Evolutionary conservation across 805 yeast species (phyloP).

Genomic region (Ogataea populi-albae): DNA sequence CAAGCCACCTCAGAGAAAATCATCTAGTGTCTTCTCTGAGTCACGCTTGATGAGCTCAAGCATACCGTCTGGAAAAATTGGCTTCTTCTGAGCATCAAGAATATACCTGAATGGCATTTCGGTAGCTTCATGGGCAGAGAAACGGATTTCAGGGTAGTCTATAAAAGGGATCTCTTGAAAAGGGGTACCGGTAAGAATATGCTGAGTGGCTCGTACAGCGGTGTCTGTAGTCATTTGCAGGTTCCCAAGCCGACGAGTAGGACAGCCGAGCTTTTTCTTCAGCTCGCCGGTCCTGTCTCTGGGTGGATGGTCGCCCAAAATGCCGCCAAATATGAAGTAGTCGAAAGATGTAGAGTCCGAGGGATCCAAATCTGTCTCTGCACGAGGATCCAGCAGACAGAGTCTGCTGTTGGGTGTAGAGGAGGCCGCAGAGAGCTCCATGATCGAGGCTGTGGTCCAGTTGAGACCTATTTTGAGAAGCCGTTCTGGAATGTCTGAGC

Average conservation of each 20-base stretch:
- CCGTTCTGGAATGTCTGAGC: constrained; percentile 58
- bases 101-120: constrained; percentile 98
- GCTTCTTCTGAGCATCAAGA: constrained; percentile 57
- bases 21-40: constrained; percentile 79
- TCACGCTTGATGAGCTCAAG: constrained; percentile 79
- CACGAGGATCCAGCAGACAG: constrained; percentile 88
- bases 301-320: constrained; percentile 90
- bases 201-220: constrained; percentile 87
- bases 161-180: constrained; percentile 79
- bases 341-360: constrained; percentile 65
- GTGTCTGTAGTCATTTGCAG: constrained; percentile 98
- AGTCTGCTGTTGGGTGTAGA: constrained; percentile 50
- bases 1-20: constrained; percentile 47
- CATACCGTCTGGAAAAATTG: constrained; percentile 93
- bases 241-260: constrained; percentile 81
- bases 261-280: constrained; percentile 74
- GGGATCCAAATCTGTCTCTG: constrained; percentile 69
- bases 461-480: constrained; percentile 62
- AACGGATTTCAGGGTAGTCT: constrained; percentile 92
- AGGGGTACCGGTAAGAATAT: constrained; percentile 57
- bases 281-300: constrained; percentile 92
- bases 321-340: constrained; percentile 94
- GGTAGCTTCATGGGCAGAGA: constrained; percentile 83
- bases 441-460: constrained; percentile 60
- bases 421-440: constrained; percentile 57